A percentile compares a stretch with the other conserved stretches of the same genome.
Evolutionary conservation across 1,284 basidiomycete species (phyloP).

Genomic region (Tylopilus sp.): DNA sequence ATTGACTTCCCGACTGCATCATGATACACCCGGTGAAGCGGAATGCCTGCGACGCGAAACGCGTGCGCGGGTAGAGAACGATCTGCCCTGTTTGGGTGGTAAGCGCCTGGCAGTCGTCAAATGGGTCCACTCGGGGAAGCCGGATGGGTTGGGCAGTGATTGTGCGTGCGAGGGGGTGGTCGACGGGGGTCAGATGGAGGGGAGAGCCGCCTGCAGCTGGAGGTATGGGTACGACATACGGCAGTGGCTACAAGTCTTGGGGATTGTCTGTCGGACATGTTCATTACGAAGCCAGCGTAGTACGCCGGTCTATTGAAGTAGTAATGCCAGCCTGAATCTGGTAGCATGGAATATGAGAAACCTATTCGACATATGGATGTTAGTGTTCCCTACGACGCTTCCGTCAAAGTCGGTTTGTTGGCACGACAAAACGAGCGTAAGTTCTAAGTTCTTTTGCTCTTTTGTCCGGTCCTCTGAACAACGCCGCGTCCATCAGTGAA

Average conservation of each 20-base stretch:
- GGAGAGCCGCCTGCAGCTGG: slow-evolving; percentile 30
- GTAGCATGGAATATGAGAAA: too few species aligned
- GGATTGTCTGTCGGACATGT: slow-evolving; percentile 24
- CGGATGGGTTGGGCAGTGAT: slow-evolving; percentile 13
- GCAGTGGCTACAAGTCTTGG: slow-evolving; percentile 23
- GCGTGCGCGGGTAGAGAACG: slow-evolving; percentile 26
- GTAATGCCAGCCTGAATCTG: too few species aligned
- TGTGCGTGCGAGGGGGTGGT: slow-evolving; percentile 12
- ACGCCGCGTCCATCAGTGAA: too few species aligned
- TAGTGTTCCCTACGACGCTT: too few species aligned
- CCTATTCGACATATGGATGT: too few species aligned
- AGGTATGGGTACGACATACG: slow-evolving; percentile 22
- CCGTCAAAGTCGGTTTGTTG: too few species aligned
- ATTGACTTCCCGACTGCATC: slow-evolving; percentile 44
- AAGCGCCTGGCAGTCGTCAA: slow-evolving; percentile 23
- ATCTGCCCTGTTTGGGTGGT: slow-evolving; percentile 11
- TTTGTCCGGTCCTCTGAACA: too few species aligned
- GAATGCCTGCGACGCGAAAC: slow-evolving; percentile 39
- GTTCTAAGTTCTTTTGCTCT: too few species aligned
- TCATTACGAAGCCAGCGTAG: slow-evolving; percentile 29
- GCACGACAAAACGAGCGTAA: too few species aligned
- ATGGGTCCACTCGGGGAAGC: slow-evolving; percentile 28
- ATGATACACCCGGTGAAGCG: slow-evolving; percentile 46
- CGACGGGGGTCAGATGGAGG: slow-evolving; percentile 14
- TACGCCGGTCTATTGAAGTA: too few species aligned